Conservation (phyloP, 2,329 filamentous ascomycete genomes). For the Sphaerulina musiva region DNA sequence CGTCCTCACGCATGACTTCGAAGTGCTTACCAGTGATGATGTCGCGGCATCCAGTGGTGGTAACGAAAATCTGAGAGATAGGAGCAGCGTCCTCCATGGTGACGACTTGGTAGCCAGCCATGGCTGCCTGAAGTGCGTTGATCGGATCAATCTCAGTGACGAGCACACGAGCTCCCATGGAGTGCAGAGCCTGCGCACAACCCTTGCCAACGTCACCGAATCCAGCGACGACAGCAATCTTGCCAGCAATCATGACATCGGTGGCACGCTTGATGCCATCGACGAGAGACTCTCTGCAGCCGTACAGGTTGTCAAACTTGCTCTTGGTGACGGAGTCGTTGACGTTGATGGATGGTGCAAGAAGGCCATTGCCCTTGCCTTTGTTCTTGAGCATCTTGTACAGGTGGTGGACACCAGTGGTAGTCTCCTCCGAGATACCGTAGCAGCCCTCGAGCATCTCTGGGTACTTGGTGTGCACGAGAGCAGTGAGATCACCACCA, state of each 20-base stretch:
- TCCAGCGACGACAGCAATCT: conserved; percentile 94
- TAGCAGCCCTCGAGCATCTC: conserved; percentile 98
- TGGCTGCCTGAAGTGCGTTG: conserved; percentile 98
- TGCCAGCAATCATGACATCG: conserved; percentile 99
- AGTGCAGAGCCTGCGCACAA: conserved; percentile 88
- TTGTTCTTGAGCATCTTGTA: conserved; percentile 88
- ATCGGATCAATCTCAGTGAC: conserved; percentile 98
- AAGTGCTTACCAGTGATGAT: conserved; percentile 91
- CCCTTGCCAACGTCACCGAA: conserved; percentile 99
- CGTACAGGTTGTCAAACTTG: conserved; percentile 99
- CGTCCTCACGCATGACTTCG: conserved; percentile 90
- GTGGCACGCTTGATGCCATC: conserved; percentile 99
- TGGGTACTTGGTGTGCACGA: conserved; percentile 97
- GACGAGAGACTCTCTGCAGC: conserved; percentile 96
- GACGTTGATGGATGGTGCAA: conserved; percentile 96
- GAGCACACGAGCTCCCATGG: conserved; percentile 94
- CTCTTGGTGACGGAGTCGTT: conserved; percentile 99
- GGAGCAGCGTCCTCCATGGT: conserved; percentile 95
- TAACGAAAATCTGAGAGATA: conserved; percentile 94
- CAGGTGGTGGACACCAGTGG: conserved; percentile 97
- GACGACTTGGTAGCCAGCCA: conserved; percentile 92
- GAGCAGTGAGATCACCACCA: conserved; percentile 90
- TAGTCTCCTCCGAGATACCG: conserved; percentile 98
- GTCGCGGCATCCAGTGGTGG: conserved; percentile 97
- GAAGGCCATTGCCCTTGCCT: conserved; percentile 64